Percentiles rank a stretch among this genome's conserved stretches.
phyloP scores from a whole-genome alignment of 2,329 filamentous ascomycete genomes.

The Colletotrichum trifolii region DNA sequence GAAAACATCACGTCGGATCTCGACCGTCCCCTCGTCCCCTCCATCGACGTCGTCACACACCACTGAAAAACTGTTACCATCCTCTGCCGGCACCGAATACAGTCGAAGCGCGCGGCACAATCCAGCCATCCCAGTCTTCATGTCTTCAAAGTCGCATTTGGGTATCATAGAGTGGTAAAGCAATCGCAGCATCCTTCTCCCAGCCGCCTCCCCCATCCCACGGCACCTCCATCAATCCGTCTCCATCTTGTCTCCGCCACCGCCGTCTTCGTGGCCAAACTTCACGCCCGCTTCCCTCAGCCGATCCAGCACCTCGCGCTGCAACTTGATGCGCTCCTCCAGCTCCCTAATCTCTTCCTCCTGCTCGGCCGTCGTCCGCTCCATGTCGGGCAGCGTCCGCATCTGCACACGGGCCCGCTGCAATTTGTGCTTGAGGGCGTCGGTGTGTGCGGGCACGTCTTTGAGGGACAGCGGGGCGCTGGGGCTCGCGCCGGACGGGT shows the following conservation, averaged over 20 bases:
- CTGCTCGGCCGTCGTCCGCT: slow-evolving; percentile 74
- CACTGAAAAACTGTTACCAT: too few relatives aligned
- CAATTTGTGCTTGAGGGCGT: slow-evolving; percentile 84
- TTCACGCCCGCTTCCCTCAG: slow-evolving; percentile 63
- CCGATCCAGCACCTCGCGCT: slow-evolving; percentile 67
- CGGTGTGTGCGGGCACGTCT: slow-evolving; percentile 82
- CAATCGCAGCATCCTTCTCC: slow-evolving; percentile 23
- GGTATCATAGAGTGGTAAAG: slow-evolving; percentile 31
- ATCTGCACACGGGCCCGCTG: slow-evolving; percentile 79
- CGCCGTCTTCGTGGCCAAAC: slow-evolving; percentile 50
- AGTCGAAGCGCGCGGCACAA: background rate
- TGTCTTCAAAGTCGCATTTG: slow-evolving; percentile 25
- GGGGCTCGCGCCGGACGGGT: slow-evolving; percentile 46
- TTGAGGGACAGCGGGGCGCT: slow-evolving; percentile 64
- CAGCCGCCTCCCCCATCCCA: background rate
- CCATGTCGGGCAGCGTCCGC: slow-evolving; percentile 75
- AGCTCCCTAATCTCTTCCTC: slow-evolving; percentile 75
- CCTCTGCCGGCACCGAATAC: too few relatives aligned
- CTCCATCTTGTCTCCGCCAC: slow-evolving; percentile 56
- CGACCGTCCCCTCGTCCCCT: too few relatives aligned
- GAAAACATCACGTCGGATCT: too few relatives aligned
- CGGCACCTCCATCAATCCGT: slow-evolving; percentile 36
- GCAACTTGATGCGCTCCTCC: slow-evolving; percentile 70
- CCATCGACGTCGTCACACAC: too few relatives aligned
- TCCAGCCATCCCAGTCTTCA: background rate